These are phyloP conservation scores for Neophaeococcomyces mojaviensis DNA, from an alignment of 2,329 filamentous ascomycete genomes.

Conservation along the genomic window DNA sequence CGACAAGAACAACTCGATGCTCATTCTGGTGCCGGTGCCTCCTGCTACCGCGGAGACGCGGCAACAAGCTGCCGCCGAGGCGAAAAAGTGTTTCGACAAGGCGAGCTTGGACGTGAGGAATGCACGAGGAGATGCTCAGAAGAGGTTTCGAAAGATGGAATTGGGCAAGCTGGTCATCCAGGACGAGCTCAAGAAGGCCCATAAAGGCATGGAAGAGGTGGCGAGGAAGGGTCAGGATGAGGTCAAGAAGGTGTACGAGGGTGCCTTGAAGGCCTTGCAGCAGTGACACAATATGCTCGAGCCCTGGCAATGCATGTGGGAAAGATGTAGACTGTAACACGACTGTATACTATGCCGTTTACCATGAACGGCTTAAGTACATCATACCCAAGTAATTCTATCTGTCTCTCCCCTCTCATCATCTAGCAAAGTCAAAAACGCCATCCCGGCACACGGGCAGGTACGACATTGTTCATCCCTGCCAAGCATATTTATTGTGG, in stretches of 20 bases:
- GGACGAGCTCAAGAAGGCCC: conserved; percentile 40
- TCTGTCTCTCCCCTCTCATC: too few relatives aligned
- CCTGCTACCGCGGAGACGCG: conserved; percentile 41
- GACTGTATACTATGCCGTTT: too few relatives aligned
- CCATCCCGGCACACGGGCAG: too few relatives aligned
- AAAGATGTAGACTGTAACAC: too few relatives aligned
- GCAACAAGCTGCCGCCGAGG: conserved; percentile 32
- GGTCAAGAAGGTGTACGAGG: conserved; percentile 39
- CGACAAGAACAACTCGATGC: conserved; percentile 36
- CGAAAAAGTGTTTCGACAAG: conserved; percentile 37
- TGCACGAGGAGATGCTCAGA: conserved; percentile 37
- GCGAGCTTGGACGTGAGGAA: conserved; percentile 34
- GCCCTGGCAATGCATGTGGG: too few relatives aligned
- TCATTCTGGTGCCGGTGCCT: conserved; percentile 40
- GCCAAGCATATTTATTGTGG: too few relatives aligned
- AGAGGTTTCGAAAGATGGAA: conserved; percentile 37
- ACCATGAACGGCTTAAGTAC: too few relatives aligned
- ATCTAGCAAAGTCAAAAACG: too few relatives aligned
- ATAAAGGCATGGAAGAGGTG: conserved; percentile 42
- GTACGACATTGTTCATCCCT: too few relatives aligned
- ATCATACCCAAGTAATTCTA: too few relatives aligned
- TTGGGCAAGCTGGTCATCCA: conserved; percentile 36
- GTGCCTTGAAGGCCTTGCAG: conserved; percentile 26
- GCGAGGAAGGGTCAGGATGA: conserved; percentile 41
- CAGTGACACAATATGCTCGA: too few relatives aligned